A percentile compares a stretch with the other conserved stretches of the same genome.
Evolutionary conservation across 2,329 filamentous ascomycete species (phyloP).

Genomic region (Nothophoma quercina): DNA sequence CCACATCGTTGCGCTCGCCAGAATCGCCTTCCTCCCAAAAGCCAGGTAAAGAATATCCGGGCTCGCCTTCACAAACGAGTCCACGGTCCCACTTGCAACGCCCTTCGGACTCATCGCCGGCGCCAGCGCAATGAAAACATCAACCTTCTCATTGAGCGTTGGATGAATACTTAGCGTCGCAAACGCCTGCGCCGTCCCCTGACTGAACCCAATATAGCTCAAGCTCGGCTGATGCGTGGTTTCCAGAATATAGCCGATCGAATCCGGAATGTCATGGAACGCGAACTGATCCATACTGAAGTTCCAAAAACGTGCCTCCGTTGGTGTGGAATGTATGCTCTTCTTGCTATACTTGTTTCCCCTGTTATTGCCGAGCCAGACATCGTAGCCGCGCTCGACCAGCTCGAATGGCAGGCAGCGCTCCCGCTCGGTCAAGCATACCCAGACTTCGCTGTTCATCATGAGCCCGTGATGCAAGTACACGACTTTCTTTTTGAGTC

Average conservation of each 20-base stretch:
- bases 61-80: slow-evolving; percentile 91
- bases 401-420: slow-evolving; percentile 87
- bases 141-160: slow-evolving; percentile 87
- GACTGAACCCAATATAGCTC: slow-evolving; percentile 96
- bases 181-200: slow-evolving; percentile 96
- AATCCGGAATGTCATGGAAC: slow-evolving; percentile 95
- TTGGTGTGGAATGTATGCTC: slow-evolving; percentile 77
- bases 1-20: slow-evolving; percentile 96
- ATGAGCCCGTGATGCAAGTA: slow-evolving; percentile 95
- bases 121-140: slow-evolving; percentile 94
- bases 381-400: slow-evolving; percentile 91
- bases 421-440: slow-evolving; percentile 86
- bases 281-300: slow-evolving; percentile 99
- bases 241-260: slow-evolving; percentile 87
- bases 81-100: slow-evolving; percentile 86
- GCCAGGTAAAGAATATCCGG: slow-evolving; percentile 91
- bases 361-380: slow-evolving; percentile 97
- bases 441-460: slow-evolving; percentile 99
- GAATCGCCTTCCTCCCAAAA: slow-evolving; percentile 89
- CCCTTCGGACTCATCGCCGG: slow-evolving; percentile 97
- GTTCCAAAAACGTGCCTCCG: slow-evolving; percentile 85
- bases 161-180: slow-evolving; percentile 92
- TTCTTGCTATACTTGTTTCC: slow-evolving; percentile 99
- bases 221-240: slow-evolving; percentile 83
- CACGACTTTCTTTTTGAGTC: slow-evolving; percentile 79